Base-by-base conservation (phyloP, 2,329 filamentous ascomycete species). In the Didymella arachidicola region DNA sequence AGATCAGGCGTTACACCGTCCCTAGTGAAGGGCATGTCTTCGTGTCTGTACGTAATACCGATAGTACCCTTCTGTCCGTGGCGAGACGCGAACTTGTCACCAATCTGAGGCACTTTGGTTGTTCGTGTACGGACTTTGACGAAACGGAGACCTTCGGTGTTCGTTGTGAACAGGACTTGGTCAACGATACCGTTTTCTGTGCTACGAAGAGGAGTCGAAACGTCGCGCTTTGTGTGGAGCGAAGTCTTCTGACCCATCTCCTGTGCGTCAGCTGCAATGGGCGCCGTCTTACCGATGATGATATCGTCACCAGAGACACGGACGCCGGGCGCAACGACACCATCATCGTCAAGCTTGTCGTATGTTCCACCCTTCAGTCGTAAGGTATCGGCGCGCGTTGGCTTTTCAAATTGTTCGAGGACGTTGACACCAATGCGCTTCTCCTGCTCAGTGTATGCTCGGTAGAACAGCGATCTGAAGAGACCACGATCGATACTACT, bases 31-130 rank as follows among this genome's bases (percentile, higher is more conserved):
- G 96, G 96, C 96, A 99, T 99, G 74, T 99, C 96, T 78, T 99
- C 95, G 70, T 96, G 92, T 48, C 94, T 88, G 79, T 96, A 99
- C 1, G 95, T 98, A 66, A 99, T 94, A 87, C 96, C 96, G 74
- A 99, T 97, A 1, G 95, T 99, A 81, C 95, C 95, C 81, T 99
- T 99, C 74, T 99, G 95, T 74, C 95, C 95, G 86, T 99, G 96
- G 80, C 95, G 93, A 70, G 96, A 99, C 7, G 95, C 96, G 77
- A 99, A 99, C 79, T 99, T 99, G 82, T 99, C 95, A 72, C 95
- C 95, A 77, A 99, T 98, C 79, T 99, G 96, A 0, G 95, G 95
- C 41, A 98, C 88, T 84, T 99, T 99, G 53, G 96, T 99, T 3
- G 95, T 98, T 77, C 95, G 86, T 72, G 97, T 97, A 62, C 95